A percentile compares a stretch with the other conserved stretches of the same genome.
phyloP scores from a whole-genome alignment of 2,329 filamentous ascomycete species.

The Penicillium crustosum region DNA sequence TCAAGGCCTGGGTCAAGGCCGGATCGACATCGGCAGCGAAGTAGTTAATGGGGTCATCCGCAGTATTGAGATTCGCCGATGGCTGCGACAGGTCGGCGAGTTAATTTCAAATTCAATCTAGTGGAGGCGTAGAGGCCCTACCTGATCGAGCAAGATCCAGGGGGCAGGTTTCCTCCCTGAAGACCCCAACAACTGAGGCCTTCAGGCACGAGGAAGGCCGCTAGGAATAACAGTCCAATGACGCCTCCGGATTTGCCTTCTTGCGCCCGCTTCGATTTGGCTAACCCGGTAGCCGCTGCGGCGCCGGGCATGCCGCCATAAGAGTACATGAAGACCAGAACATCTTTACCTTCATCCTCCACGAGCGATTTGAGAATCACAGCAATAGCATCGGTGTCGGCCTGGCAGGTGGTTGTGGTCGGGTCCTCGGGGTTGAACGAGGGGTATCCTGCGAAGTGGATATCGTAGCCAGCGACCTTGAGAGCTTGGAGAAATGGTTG shows the following conservation, averaged over 20 bases:
- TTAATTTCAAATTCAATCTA: background rate
- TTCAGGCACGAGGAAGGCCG: conserved; percentile 40
- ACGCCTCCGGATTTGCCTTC: conserved; percentile 11
- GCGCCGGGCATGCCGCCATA: background rate
- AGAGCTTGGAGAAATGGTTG: conserved; percentile 33
- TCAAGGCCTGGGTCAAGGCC: conserved; percentile 1
- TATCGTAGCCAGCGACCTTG: conserved; percentile 30
- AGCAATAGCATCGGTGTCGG: conserved; percentile 36
- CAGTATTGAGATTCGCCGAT: conserved; percentile 11
- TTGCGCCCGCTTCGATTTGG: background rate
- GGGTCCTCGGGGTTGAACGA: conserved; percentile 29
- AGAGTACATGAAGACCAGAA: background rate
- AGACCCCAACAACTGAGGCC: conserved; percentile 28
- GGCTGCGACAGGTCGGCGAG: background rate
- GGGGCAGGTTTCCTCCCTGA: conserved; percentile 25
- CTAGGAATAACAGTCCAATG: conserved; percentile 33
- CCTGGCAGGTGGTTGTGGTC: conserved; percentile 28
- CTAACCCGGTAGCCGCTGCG: background rate
- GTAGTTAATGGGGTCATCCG: conserved; percentile 13
- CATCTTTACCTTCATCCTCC: background rate
- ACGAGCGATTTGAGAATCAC: background rate
- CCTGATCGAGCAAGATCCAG: conserved; percentile 29
- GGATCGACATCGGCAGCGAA: conserved; percentile 19
- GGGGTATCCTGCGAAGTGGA: conserved; percentile 29
- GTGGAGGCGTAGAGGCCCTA: background rate